Percentiles rank a stretch among this genome's conserved stretches.
Evolutionary conservation across 2,329 filamentous ascomycete genomes (phyloP).

Genomic region (Fusarium ambrosium): DNA sequence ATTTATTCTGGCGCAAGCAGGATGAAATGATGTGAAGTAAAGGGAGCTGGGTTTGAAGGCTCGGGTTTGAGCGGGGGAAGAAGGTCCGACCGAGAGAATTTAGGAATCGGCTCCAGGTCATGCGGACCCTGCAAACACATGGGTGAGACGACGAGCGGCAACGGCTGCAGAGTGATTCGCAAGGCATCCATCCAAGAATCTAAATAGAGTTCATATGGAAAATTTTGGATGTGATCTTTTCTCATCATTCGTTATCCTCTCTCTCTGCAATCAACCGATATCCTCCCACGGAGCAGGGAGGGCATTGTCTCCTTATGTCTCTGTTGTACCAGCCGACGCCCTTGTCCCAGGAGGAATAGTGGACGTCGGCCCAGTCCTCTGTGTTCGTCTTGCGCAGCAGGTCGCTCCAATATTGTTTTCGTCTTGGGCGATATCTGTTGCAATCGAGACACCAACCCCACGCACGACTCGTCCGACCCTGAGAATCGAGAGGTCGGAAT

Average conservation of each 20-base stretch:
- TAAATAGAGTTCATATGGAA: not conserved
- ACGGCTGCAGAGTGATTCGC: not conserved
- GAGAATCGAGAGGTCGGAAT: slow-evolving; percentile 29
- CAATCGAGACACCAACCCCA: slow-evolving; percentile 44
- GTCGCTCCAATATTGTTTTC: slow-evolving; percentile 38
- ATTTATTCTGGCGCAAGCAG: not conserved
- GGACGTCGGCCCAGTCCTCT: slow-evolving; percentile 18
- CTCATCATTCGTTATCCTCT: not conserved
- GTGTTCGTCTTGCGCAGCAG: not conserved
- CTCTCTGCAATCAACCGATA: slow-evolving; percentile 1
- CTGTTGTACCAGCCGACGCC: slow-evolving; percentile 32
- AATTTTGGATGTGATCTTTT: not conserved
- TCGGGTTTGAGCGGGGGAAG: not conserved
- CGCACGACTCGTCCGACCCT: slow-evolving; percentile 22
- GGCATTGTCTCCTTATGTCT: slow-evolving; percentile 36
- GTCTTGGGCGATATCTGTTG: slow-evolving; percentile 37
- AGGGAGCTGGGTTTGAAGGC: not conserved
- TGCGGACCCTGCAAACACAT: not conserved
- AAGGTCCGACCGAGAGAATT: slow-evolving; percentile 1
- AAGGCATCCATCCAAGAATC: not conserved
- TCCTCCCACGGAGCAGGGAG: slow-evolving; percentile 21
- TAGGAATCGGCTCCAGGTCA: slow-evolving; percentile 1
- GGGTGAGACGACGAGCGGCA: not conserved
- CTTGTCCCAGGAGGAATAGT: slow-evolving; percentile 15
- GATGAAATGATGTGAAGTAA: not conserved